Base-by-base conservation (phyloP, 805 yeast genomes). In the Ogataea paradorogensis region DNA sequence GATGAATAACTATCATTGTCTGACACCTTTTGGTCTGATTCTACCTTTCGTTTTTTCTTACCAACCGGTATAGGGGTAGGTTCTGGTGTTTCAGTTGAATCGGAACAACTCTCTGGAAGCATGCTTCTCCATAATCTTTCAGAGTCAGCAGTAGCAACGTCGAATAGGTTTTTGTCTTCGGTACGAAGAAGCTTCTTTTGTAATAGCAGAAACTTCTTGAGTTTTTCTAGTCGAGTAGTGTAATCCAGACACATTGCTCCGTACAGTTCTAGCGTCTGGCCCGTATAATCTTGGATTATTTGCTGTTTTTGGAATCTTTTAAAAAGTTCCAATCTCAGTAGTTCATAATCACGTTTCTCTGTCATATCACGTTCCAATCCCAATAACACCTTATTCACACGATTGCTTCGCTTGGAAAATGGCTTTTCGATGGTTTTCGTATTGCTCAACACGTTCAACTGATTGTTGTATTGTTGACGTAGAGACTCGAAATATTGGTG, bases 321-420 rank as follows among this genome's bases (percentile, higher is more conserved):
- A 50, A 45, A 45, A 2, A 50, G 32, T 29, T 58, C 53, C 14
- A 58, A 43, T 21, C 62, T 46, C 8, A 56, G 33, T 6, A 66
- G 24, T 31, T 62, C 65, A 34, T 44, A 58, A 38, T 66, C 71
- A 32, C 64, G 48, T 27, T 37, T 38, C 33, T 68, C 72, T 4
- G 43, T 42, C 27, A 65, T 33, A 45, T 67, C 71, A 22, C 51
- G 51, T 26, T 57, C 61, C 8, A 55, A 26, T 7, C 56, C 52
- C 27, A 42, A 26, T 7, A 53, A 30, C 2, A 27, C 33, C 22
- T 33, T 30, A 34, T 51, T 41, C 1, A 40, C 38, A 10, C 31
- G 31, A 7, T 23, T 18, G 24, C 36, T 45, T 9, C 27, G 33
- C 23, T 27, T 33, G 7, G 38, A 21, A 33, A 42, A 49, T 1